Evolutionary conservation across 352 stramenopile genomes (phyloP), one percentile per base, ranked within the genome.

Genomic region (Phytophthora sp.): DNA sequence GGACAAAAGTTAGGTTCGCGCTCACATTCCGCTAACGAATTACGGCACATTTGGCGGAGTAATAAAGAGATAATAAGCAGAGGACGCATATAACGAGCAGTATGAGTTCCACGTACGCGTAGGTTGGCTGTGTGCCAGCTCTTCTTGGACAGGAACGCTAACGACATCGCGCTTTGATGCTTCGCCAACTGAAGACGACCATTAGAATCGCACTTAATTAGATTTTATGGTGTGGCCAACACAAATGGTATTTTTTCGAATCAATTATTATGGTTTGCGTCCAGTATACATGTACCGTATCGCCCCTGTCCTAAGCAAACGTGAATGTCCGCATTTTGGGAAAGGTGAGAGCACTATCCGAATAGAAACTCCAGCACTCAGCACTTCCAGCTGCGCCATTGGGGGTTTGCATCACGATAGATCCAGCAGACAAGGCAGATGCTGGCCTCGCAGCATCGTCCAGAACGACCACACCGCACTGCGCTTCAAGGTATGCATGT

Each of bases 111-210:
- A 87, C 73, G 69, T 80, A 95, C 88, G 33, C 81, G 88, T 27
- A 98, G 75, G 61, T 99, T 99, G 60, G 93, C 89, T 52, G 94
- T 98, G 73, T 99, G 95, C 95, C 95, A 99, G 87, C 93, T 98
- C 88, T 98, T 99, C 90, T 98, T 99, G 80, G 83, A 82, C 71
- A 97, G 86, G 77, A 98, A 99, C 69, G 83, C 91, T 70, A 97
- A 89, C 66, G 84, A 97, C 76, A 96, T 96, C n/a, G n/a, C n/a
- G n/a, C n/a, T n/a, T n/a, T n/a, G n/a, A n/a, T n/a, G n/a, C n/a
- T n/a, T n/a, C n/a, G n/a, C n/a, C n/a, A n/a, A n/a, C n/a, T n/a
- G n/a, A n/a, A n/a, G n/a, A n/a, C n/a, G n/a, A n/a, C n/a, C n/a
- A n/a, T n/a, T n/a, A n/a, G n/a, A n/a, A n/a, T n/a, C n/a, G n/a